Percentiles rank a stretch among this genome's conserved stretches.
phyloP scores from a whole-genome alignment of 164 flowering plant genomes.

The Santalum album region DNA sequence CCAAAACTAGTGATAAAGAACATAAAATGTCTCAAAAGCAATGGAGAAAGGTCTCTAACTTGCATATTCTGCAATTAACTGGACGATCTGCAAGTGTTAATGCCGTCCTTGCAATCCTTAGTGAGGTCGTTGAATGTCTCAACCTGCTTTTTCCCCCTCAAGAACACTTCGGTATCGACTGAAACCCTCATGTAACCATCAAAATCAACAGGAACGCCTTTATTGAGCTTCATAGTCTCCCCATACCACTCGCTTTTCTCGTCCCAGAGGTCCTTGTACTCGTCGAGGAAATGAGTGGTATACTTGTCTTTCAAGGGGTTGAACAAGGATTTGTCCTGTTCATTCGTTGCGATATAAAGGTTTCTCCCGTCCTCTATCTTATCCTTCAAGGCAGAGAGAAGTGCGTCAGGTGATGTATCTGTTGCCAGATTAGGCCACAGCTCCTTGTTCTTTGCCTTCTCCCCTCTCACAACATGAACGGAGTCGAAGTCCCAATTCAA shows the following conservation, averaged over 20 bases:
- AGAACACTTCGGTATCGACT: conserved; percentile 85
- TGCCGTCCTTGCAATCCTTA: conserved; percentile 60
- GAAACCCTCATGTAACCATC: conserved; percentile 88
- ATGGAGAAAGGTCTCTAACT: not conserved
- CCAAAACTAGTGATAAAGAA: not conserved
- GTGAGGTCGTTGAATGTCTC: conserved; percentile 95
- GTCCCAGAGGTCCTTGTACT: conserved; percentile 83
- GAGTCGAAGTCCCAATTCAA: conserved; percentile 78
- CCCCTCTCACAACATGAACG: conserved; percentile 78
- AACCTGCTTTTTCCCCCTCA: conserved; percentile 81
- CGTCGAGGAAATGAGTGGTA: conserved; percentile 73
- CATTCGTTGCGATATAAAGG: conserved; percentile 72
- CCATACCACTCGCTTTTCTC: conserved; percentile 76
- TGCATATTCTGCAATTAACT: conserved; percentile 10
- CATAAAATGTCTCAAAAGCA: not conserved
- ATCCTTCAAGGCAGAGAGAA: conserved; percentile 49
- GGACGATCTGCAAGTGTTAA: conserved; percentile 46
- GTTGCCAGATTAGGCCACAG: conserved; percentile 57
- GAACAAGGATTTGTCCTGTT: conserved; percentile 59
- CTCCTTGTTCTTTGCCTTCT: conserved; percentile 63
- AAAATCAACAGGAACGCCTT: conserved; percentile 68
- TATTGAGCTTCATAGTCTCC: conserved; percentile 60
- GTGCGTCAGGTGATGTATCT: conserved; percentile 71
- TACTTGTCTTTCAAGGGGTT: conserved; percentile 83
- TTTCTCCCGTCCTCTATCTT: conserved; percentile 77